Percentiles rank a stretch among this genome's conserved stretches.
Evolutionary conservation across 495 filamentous ascomycete genomes (phyloP).

Genomic region (Astrothelium macrocarpum): DNA sequence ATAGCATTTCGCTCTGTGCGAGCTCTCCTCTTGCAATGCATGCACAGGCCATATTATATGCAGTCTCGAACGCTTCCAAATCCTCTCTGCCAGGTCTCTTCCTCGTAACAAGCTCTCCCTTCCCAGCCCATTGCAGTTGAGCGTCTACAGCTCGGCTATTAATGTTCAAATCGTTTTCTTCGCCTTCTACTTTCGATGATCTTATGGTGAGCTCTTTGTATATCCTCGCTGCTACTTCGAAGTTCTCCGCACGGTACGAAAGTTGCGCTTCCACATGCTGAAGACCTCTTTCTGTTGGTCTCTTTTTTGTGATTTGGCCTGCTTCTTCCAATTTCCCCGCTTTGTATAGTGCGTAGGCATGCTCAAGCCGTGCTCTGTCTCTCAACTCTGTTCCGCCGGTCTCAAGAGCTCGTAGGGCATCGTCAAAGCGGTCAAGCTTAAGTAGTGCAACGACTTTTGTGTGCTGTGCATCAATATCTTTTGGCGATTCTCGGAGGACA

Average conservation of each 20-base stretch:
- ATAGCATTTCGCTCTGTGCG: conserved; percentile 59
- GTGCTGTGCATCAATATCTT: conserved; percentile 58
- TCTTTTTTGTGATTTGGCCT: conserved; percentile 44
- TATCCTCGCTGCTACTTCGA: conserved; percentile 56
- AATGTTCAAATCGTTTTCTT: conserved; percentile 79
- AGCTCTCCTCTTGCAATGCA: conserved; percentile 75
- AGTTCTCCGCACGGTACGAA: conserved; percentile 75
- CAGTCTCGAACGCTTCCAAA: conserved; percentile 82
- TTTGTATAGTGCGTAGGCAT: conserved; percentile 89
- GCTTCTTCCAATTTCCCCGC: conserved; percentile 65
- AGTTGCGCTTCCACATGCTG: conserved; percentile 84
- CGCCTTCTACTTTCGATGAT: conserved; percentile 43
- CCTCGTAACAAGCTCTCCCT: conserved; percentile 41
- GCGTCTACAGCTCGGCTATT: conserved; percentile 72
- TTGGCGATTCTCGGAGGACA: conserved; percentile 52
- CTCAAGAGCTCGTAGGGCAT: conserved; percentile 70
- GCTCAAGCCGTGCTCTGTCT: conserved; percentile 59
- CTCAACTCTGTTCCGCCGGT: conserved; percentile 59
- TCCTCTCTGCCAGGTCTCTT: conserved; percentile 61
- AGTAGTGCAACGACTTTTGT: conserved; percentile 76
- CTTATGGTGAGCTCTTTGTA: conserved; percentile 54
- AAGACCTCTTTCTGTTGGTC: conserved; percentile 47
- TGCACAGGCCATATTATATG: conserved; percentile 85
- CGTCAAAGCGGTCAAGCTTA: conserved; percentile 88
- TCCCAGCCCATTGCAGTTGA: conserved; percentile 76